Conservation (phyloP, 2,329 filamentous ascomycete genomes). For the Neopestalotiopsis rosae region DNA sequence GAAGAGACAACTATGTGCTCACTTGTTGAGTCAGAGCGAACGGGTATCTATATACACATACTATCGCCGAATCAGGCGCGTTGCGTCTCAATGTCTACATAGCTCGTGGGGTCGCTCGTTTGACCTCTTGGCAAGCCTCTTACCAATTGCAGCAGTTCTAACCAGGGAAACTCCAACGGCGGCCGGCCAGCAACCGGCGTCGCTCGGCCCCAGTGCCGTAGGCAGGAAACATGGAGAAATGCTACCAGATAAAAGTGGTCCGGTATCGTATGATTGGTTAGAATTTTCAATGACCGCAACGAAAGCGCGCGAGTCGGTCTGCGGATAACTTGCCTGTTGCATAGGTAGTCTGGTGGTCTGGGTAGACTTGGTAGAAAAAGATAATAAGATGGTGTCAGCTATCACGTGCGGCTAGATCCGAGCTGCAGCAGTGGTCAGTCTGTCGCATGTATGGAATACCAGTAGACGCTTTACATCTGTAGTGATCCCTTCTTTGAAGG, state of each 20-base stretch:
- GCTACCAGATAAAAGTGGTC: background rate
- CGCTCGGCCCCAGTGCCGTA: conserved; percentile 8
- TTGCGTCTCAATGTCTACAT: background rate
- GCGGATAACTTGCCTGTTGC: background rate
- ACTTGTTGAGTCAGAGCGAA: background rate
- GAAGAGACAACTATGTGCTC: background rate
- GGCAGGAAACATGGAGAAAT: background rate
- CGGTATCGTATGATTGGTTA: conserved; percentile 10
- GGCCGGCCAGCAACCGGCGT: background rate
- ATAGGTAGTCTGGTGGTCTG: too few species aligned
- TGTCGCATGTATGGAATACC: too few species aligned
- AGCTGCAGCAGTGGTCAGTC: background rate
- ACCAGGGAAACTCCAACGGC: background rate
- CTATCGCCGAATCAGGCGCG: background rate
- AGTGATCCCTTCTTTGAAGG: too few species aligned
- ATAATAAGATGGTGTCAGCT: conserved; percentile 10
- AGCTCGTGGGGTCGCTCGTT: background rate
- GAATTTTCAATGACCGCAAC: background rate
- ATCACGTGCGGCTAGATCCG: conserved; percentile 12
- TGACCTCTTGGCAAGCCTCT: conserved; percentile 9
- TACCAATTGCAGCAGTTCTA: conserved; percentile 13
- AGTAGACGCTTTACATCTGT: too few species aligned
- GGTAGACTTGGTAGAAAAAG: background rate
- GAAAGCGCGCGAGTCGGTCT: background rate
- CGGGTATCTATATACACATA: background rate